Evolutionary conservation across 169 alveolate species (phyloP).

Genomic region (Pseudocohnilembus persalinus): DNA sequence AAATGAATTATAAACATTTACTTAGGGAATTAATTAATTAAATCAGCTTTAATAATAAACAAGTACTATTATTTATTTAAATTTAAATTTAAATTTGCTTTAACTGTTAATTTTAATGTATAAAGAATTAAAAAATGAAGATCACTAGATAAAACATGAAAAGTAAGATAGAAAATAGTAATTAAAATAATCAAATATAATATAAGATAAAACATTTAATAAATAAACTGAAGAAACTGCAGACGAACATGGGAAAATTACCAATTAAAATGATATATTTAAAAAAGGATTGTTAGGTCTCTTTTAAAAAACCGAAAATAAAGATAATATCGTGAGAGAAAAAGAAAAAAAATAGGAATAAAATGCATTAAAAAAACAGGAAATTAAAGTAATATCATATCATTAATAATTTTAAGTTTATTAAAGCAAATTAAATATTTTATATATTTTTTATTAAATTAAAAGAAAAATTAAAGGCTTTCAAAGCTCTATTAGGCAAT

Average conservation of each 20-base stretch:
- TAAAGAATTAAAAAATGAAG: neutral
- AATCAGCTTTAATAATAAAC: no score
- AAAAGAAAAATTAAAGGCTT: neutral
- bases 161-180: neutral
- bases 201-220: neutral
- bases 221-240: neutral
- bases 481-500: neutral
- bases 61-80: no score
- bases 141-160: neutral
- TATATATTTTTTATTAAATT: no score
- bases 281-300: neutral
- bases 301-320: no score
- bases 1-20: no score
- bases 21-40: no score
- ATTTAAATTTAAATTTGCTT: no score
- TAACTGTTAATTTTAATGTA: no score
- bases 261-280: neutral
- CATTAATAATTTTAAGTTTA: no score
- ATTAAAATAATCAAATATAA: neutral
- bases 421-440: no score
- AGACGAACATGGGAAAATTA: neutral
- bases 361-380: neutral
- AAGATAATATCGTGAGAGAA: neutral
- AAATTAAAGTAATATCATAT: neutral
- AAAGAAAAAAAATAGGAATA: neutral